These are phyloP conservation scores for Xylaria sp. DNA, from an alignment of 2,329 filamentous ascomycete species.

Conservation along the genomic window DNA sequence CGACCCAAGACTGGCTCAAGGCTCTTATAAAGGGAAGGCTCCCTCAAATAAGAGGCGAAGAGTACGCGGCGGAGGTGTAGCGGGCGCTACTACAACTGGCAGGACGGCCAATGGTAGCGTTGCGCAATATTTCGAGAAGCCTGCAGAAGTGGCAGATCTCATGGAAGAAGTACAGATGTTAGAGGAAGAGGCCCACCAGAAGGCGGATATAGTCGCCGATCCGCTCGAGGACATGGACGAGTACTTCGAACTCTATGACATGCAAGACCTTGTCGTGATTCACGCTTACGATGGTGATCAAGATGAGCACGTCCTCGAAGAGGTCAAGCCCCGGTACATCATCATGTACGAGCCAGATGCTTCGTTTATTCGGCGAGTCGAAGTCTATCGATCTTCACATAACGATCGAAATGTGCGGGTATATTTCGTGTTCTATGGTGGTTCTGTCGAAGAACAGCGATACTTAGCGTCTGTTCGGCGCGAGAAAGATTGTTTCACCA, in stretches of 20 bases:
- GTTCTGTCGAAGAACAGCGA: slow-evolving; percentile 93
- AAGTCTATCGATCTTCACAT: slow-evolving; percentile 96
- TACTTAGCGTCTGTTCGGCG: slow-evolving; percentile 90
- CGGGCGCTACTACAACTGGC: slow-evolving; percentile 64
- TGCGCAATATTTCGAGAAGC: slow-evolving; percentile 81
- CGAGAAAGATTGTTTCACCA: slow-evolving; percentile 96
- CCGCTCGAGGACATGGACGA: slow-evolving; percentile 91
- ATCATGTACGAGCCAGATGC: slow-evolving; percentile 99
- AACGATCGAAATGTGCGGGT: slow-evolving; percentile 87
- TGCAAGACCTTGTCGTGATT: slow-evolving; percentile 86
- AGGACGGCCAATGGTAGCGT: slow-evolving; percentile 79
- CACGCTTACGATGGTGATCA: slow-evolving; percentile 96
- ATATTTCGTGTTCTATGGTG: slow-evolving; percentile 96
- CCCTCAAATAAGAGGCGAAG: slow-evolving; percentile 88
- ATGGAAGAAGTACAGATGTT: slow-evolving; percentile 86
- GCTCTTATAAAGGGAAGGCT: slow-evolving; percentile 67
- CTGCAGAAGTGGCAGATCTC: slow-evolving; percentile 81
- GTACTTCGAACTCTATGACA: slow-evolving; percentile 90
- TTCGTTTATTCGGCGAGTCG: slow-evolving; percentile 91
- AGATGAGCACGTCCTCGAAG: slow-evolving; percentile 96
- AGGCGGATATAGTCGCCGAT: slow-evolving; percentile 78
- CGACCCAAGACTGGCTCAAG: slow-evolving; percentile 62
- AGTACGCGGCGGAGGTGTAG: slow-evolving; percentile 78
- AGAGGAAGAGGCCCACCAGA: slow-evolving; percentile 78
- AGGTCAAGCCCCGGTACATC: slow-evolving; percentile 91